phyloP scores from a whole-genome alignment of 495 filamentous ascomycete genomes.

The Penicillium angulare region DNA sequence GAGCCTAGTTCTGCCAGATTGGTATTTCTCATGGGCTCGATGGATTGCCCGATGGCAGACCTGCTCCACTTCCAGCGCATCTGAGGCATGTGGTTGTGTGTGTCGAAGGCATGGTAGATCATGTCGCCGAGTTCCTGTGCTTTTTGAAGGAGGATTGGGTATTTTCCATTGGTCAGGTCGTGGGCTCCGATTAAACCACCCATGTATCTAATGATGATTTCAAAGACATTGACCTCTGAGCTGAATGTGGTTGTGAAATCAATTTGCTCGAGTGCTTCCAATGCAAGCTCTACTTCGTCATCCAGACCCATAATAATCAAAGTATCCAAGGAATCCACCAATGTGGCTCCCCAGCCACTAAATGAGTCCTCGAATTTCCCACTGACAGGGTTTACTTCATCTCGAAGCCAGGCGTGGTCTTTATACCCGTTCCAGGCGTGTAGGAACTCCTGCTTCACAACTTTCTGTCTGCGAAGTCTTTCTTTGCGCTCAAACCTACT shows the following conservation, averaged over 20 bases:
- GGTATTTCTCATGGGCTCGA: constrained; percentile 40
- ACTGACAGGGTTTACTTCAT: constrained; percentile 70
- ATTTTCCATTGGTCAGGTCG: constrained; percentile 69
- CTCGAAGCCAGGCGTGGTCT: constrained; percentile 71
- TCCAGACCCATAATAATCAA: constrained; percentile 62
- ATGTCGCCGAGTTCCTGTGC: constrained; percentile 85
- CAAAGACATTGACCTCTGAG: constrained; percentile 72
- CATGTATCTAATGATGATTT: constrained; percentile 85
- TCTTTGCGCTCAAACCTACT: constrained; percentile 27
- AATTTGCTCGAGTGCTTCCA: constrained; percentile 51
- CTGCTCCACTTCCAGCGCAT: constrained; percentile 53
- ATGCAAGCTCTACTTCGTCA: constrained; percentile 58
- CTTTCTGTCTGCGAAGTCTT: constrained; percentile 46
- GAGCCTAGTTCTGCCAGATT: constrained; percentile 83
- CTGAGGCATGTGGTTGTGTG: constrained; percentile 89
- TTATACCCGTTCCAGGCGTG: constrained; percentile 77
- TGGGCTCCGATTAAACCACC: constrained; percentile 82
- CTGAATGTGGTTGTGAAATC: constrained; percentile 51
- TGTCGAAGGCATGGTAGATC: constrained; percentile 90
- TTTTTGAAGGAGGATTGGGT: constrained; percentile 72
- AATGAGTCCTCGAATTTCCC: constrained; percentile 52
- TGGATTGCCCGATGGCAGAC: constrained; percentile 36
- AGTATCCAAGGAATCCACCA: constrained; percentile 62
- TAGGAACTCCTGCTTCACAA: constrained; percentile 66
- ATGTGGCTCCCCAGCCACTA: constrained; percentile 61